phyloP scores from a whole-genome alignment of 1,139 yeast species.

The Zygosaccharomyces pseudobailii region DNA sequence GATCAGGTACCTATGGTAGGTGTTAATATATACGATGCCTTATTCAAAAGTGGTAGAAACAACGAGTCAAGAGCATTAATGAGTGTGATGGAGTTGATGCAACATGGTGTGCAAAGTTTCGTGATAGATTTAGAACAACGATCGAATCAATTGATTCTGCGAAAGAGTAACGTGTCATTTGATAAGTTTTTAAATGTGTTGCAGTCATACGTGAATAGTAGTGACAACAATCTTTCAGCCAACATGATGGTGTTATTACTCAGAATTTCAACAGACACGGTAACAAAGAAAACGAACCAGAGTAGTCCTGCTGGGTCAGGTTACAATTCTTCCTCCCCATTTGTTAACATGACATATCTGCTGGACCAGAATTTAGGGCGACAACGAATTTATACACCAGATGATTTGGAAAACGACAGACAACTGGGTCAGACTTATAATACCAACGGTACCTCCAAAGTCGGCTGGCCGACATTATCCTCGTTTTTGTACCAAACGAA shows the following conservation, averaged over 20 bases:
- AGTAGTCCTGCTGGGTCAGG: slow-evolving; percentile 10
- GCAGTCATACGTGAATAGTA: slow-evolving; percentile 38
- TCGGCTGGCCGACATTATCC: slow-evolving; percentile 42
- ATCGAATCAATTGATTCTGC: slow-evolving; percentile 50
- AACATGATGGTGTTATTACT: slow-evolving; percentile 52
- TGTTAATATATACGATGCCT: slow-evolving; percentile 45
- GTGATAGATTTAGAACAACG: slow-evolving; percentile 67
- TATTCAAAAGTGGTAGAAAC: slow-evolving; percentile 47
- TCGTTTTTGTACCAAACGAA: slow-evolving; percentile 42
- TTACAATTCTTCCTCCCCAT: slow-evolving; percentile 4
- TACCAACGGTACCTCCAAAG: slow-evolving; percentile 15
- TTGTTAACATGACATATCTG: slow-evolving; percentile 13
- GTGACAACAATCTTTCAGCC: slow-evolving; percentile 55
- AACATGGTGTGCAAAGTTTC: slow-evolving; percentile 49
- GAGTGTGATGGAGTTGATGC: slow-evolving; percentile 39
- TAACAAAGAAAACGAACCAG: background rate
- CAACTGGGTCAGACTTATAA: slow-evolving; percentile 19
- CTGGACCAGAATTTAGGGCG: slow-evolving; percentile 17
- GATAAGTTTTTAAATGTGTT: slow-evolving; percentile 39
- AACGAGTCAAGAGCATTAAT: slow-evolving; percentile 44
- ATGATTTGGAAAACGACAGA: slow-evolving; percentile 28
- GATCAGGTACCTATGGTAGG: slow-evolving; percentile 59
- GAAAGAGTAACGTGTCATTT: slow-evolving; percentile 45
- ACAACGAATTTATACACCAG: slow-evolving; percentile 36
- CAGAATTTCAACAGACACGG: slow-evolving; percentile 24